Evolutionary conservation across 805 yeast genomes (phyloP).

Genomic region (Blastobotrys attinorum): DNA sequence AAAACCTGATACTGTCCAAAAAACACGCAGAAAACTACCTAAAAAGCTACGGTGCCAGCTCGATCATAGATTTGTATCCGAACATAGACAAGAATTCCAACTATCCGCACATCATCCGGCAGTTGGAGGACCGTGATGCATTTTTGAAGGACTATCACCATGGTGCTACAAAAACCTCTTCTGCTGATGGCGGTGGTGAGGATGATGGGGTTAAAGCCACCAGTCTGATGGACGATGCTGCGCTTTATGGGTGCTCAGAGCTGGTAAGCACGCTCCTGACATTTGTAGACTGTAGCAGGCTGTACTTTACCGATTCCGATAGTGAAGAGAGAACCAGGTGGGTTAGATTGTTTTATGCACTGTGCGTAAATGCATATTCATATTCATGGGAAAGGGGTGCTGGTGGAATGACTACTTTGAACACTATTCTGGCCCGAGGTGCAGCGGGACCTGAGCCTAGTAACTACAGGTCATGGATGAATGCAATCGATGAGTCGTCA

Average conservation of each 20-base stretch:
- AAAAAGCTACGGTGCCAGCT: not conserved
- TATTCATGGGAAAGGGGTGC: constrained; percentile 1
- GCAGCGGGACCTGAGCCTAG: not conserved
- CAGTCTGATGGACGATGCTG: too few relatives aligned
- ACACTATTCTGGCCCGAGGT: not conserved
- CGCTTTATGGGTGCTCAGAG: too few relatives aligned
- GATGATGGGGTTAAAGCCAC: too few relatives aligned
- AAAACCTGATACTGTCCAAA: not conserved
- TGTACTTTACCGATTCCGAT: not conserved
- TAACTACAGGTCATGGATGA: not conserved
- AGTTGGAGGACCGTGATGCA: not conserved
- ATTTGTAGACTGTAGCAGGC: too few relatives aligned
- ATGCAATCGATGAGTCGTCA: not conserved
- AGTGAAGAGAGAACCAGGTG: not conserved
- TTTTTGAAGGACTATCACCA: not conserved
- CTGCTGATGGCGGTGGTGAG: too few relatives aligned
- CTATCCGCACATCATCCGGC: not conserved
- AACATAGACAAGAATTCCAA: too few relatives aligned
- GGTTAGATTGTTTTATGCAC: not conserved
- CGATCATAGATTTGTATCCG: not conserved
- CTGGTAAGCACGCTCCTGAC: too few relatives aligned
- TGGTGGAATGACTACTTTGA: constrained; percentile 1
- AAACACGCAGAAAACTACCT: not conserved
- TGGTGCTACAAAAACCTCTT: too few relatives aligned
- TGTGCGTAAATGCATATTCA: not conserved